These are phyloP conservation scores for Pochonia chlamydosporia DNA, from an alignment of 2,329 filamentous ascomycete species.

Conservation along the genomic window DNA sequence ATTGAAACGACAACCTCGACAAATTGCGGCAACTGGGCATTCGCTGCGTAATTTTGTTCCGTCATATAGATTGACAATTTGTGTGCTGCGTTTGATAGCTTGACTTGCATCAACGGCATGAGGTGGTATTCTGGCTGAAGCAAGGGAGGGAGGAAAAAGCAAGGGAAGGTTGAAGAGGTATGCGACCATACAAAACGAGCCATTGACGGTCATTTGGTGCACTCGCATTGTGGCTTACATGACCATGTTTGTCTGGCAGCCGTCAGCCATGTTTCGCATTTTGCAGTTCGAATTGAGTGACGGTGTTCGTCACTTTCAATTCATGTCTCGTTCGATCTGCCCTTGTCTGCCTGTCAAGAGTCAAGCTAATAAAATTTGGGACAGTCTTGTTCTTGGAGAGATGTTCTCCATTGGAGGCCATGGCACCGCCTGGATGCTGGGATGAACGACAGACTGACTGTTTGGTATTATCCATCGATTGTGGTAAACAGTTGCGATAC, in stretches of 20 bases:
- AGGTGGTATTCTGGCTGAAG: background rate
- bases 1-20: no score
- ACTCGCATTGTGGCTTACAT: background rate
- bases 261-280: background rate
- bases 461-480: no score
- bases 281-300: background rate
- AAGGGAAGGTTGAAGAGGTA: background rate
- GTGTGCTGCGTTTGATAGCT: no score
- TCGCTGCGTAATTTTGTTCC: no score
- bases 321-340: background rate
- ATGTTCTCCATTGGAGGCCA: background rate
- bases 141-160: background rate
- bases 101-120: background rate
- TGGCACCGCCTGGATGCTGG: no score
- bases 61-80: no score
- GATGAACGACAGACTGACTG: no score
- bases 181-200: background rate
- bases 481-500: no score
- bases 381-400: background rate
- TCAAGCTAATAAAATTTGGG: background rate
- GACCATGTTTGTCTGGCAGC: background rate
- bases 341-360: background rate
- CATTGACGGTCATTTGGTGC: background rate
- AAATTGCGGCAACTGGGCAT: no score
- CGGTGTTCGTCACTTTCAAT: background rate